These are phyloP conservation scores for Suillus fuscotomentosus DNA, from an alignment of 768 basidiomycete genomes.

Conservation along the genomic window DNA sequence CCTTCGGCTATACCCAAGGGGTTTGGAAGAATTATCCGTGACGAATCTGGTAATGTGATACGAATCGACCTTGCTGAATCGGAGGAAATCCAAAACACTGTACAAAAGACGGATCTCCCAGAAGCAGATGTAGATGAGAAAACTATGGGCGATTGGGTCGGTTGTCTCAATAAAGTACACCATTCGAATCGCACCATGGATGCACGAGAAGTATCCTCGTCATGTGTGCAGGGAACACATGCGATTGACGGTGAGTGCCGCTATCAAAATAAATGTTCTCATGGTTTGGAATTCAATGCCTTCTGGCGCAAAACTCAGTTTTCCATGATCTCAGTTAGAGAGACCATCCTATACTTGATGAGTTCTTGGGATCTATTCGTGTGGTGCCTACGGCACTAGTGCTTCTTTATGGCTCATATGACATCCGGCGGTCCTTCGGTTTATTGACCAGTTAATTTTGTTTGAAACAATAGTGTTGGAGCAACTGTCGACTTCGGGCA, in stretches of 20 bases:
- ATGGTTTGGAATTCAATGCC: not conserved
- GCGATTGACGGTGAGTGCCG: not conserved
- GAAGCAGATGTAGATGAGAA: constrained; percentile 33
- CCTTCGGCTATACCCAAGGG: constrained; percentile 49
- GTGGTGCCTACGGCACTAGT: constrained; percentile 4
- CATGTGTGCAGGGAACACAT: not conserved
- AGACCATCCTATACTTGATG: not conserved
- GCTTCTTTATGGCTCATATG: not conserved
- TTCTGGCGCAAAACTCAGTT: not conserved
- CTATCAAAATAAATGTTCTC: not conserved
- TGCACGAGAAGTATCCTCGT: not conserved
- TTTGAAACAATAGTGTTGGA: constrained; percentile 54
- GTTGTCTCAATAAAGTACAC: not conserved
- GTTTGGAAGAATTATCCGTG: constrained; percentile 80
- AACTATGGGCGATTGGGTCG: constrained; percentile 39
- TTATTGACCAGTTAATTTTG: constrained; percentile 5
- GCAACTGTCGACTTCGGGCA: constrained; percentile 49
- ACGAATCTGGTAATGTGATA: constrained; percentile 73
- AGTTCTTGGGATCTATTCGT: not conserved
- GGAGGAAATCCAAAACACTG: constrained; percentile 26
- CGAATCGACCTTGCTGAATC: constrained; percentile 63
- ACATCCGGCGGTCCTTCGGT: not conserved
- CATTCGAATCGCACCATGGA: not conserved
- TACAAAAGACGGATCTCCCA: not conserved
- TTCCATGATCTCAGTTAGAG: not conserved